Evolutionary conservation across 2,329 filamentous ascomycete species (phyloP).

Genomic region (Apiospora aurea): DNA sequence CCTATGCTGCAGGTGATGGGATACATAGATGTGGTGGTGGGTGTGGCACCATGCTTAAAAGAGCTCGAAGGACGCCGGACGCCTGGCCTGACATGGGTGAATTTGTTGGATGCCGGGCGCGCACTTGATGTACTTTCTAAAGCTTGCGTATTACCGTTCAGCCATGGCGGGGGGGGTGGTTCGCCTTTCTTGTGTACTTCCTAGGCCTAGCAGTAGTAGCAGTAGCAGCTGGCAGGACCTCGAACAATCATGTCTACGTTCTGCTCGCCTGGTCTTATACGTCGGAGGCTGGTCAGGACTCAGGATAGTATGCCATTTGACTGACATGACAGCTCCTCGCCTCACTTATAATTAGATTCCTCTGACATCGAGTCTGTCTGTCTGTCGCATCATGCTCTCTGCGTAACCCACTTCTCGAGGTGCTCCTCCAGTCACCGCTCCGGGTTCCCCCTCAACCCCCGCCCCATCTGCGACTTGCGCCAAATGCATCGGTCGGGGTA

Average conservation of each 20-base stretch:
- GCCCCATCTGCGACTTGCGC: slow-evolving; percentile 4
- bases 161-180: not conserved
- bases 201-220: too few species aligned
- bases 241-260: not conserved
- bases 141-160: not conserved
- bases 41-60: not conserved
- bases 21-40: not conserved
- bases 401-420: not conserved
- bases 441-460: slow-evolving; percentile 10
- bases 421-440: slow-evolving; percentile 20
- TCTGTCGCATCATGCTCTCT: slow-evolving; percentile 7
- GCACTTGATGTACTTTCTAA: not conserved
- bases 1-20: slow-evolving; percentile 14
- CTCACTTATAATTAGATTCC: not conserved
- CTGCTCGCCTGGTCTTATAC: too few species aligned
- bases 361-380: not conserved
- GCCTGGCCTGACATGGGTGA: not conserved
- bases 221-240: not conserved
- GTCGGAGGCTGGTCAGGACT: not conserved
- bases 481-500: slow-evolving; percentile 18
- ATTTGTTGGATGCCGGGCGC: not conserved
- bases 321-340: too few species aligned
- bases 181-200: too few species aligned
- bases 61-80: not conserved
- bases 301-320: not conserved